Conservation (phyloP, 345 rosid species). For the Lenwebbia sp. region DNA sequence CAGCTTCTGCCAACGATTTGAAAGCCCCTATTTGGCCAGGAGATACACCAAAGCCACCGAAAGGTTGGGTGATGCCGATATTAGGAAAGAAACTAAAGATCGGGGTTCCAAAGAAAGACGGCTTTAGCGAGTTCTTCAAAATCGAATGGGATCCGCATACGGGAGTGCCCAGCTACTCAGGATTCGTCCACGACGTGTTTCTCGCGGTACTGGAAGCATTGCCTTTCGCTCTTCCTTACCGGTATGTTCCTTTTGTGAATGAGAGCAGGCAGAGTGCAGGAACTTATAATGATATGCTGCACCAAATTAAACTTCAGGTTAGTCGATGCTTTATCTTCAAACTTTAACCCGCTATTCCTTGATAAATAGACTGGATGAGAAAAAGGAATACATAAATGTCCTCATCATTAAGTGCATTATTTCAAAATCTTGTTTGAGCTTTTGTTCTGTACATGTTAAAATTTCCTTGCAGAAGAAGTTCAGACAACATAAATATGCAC, state of each 20-base stretch:
- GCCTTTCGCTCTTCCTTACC: constrained; percentile 5
- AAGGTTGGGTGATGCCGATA: constrained; percentile 11
- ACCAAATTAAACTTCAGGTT: not conserved
- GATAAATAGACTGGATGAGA: not conserved
- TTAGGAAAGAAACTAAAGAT: constrained; percentile 7
- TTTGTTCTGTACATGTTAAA: not conserved
- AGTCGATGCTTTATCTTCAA: not conserved
- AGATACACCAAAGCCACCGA: not conserved
- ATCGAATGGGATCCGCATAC: not conserved
- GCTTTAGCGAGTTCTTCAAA: constrained; percentile 6
- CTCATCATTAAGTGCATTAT: not conserved
- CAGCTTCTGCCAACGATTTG: not conserved
- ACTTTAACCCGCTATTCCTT: not conserved
- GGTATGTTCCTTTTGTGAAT: constrained; percentile 1
- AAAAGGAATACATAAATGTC: not conserved
- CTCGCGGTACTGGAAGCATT: not conserved
- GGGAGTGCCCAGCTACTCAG: not conserved
- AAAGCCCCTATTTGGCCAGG: constrained; percentile 13
- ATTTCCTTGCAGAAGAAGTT: not conserved
- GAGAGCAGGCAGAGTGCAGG: not conserved
- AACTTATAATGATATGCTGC: not conserved
- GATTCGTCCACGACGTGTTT: constrained; percentile 14
- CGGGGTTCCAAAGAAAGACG: constrained; percentile 5
- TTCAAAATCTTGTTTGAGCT: not conserved
- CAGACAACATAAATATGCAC: not conserved